Conservation (phyloP, 495 filamentous ascomycete species). For the Podospora sp. region DNA sequence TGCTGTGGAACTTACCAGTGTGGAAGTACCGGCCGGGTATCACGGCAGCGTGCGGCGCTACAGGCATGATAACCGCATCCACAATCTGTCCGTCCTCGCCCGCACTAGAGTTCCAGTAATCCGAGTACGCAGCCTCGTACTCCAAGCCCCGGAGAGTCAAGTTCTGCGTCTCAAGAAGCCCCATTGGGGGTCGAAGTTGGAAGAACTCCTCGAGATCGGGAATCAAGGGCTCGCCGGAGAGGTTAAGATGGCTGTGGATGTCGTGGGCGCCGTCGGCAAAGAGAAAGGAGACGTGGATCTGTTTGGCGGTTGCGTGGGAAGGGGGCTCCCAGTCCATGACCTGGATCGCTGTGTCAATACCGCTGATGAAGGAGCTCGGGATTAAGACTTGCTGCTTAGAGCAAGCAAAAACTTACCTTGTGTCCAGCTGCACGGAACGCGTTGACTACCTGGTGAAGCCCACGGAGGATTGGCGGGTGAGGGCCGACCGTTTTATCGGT, state of each 20-base stretch:
- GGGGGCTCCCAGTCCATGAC: conserved; percentile 46
- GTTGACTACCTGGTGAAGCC: conserved; percentile 40
- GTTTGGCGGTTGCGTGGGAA: conserved; percentile 38
- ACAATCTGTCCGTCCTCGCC: conserved; percentile 38
- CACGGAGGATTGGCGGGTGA: conserved; percentile 54
- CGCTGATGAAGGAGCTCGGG: conserved; percentile 18
- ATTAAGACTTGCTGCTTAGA: no score
- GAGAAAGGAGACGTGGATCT: conserved; percentile 42
- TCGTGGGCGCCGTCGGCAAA: conserved; percentile 45
- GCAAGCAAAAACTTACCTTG: no score
- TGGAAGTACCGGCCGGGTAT: conserved; percentile 37
- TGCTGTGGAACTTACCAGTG: conserved; percentile 15
- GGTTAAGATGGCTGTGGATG: conserved; percentile 41
- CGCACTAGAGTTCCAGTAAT: conserved; percentile 44
- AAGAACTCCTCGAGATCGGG: conserved; percentile 9
- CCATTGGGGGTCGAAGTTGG: conserved; percentile 41
- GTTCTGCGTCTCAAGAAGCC: conserved; percentile 41
- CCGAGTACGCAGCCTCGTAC: conserved; percentile 36
- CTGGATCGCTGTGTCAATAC: background rate
- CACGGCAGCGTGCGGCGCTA: conserved; percentile 59
- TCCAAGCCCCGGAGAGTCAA: conserved; percentile 28
- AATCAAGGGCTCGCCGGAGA: conserved; percentile 51
- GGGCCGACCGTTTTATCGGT: conserved; percentile 59
- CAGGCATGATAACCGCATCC: conserved; percentile 58
- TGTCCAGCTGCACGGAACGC: conserved; percentile 45